phyloP scores from a whole-genome alignment of 192 early-diverging fungal species.

The Cladochytrium replicatum region DNA sequence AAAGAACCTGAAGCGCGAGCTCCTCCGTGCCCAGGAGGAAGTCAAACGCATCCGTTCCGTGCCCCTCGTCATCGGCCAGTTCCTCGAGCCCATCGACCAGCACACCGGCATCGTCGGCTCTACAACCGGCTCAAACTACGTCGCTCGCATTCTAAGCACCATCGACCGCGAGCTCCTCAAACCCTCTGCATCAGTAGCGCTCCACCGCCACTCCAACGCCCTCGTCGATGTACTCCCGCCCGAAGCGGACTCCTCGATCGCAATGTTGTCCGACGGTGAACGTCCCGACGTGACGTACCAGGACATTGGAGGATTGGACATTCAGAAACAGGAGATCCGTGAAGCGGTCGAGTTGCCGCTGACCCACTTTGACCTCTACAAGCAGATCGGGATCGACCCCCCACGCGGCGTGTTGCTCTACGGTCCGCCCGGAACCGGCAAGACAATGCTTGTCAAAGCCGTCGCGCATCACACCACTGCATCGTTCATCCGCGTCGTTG shows the following conservation, averaged over 20 bases:
- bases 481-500: slow-evolving; percentile 91
- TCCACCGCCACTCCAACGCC: slow-evolving; percentile 95
- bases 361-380: slow-evolving; percentile 96
- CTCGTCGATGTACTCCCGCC: slow-evolving; percentile 96
- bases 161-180: slow-evolving; percentile 96
- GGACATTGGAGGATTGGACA: slow-evolving; percentile 93
- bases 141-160: slow-evolving; percentile 91
- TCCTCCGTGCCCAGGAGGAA: slow-evolving; percentile 89
- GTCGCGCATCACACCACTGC: slow-evolving; percentile 97
- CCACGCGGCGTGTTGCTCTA: slow-evolving; percentile 97
- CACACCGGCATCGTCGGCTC: slow-evolving; percentile 92
- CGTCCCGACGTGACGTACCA: slow-evolving; percentile 87
- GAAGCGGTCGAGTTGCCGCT: slow-evolving; percentile 97
- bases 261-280: slow-evolving; percentile 60
- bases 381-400: slow-evolving; percentile 97
- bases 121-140: slow-evolving; percentile 83
- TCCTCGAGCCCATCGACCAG: slow-evolving; percentile 92
- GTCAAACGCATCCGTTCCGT: slow-evolving; percentile 98
- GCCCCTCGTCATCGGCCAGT: slow-evolving; percentile 97
- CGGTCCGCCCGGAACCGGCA: slow-evolving; percentile 94
- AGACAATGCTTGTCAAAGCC: slow-evolving; percentile 98
- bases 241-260: slow-evolving; percentile 51
- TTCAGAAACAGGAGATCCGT: slow-evolving; percentile 97
- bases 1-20: slow-evolving; percentile 90
- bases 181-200: slow-evolving; percentile 83